Conservation (phyloP, 2,329 filamentous ascomycete species). For the Gyromitra esculenta region DNA sequence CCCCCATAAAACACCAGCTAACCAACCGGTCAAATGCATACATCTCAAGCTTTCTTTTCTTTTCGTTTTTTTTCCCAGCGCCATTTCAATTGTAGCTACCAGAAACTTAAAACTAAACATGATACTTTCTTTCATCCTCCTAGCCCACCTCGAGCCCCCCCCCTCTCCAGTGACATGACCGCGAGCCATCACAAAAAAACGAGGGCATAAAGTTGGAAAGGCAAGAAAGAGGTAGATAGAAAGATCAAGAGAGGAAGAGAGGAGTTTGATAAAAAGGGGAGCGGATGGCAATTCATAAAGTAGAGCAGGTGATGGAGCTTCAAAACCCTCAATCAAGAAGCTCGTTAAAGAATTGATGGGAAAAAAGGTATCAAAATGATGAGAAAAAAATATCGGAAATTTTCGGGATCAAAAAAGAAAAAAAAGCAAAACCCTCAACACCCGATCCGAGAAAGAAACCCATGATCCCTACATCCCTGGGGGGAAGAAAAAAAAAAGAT, state of each 20-base stretch:
- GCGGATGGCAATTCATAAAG: not conserved
- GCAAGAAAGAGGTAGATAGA: not conserved
- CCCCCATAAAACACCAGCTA: too few species aligned
- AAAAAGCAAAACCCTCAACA: conserved; percentile 35
- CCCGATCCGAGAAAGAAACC: not conserved
- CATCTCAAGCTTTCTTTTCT: too few species aligned
- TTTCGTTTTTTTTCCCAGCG: too few species aligned
- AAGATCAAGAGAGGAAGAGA: not conserved
- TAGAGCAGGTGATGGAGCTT: not conserved
- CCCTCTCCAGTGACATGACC: not conserved
- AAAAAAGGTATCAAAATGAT: conserved; percentile 17
- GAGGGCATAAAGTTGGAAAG: not conserved
- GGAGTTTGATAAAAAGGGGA: not conserved
- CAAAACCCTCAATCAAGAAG: conserved; percentile 10
- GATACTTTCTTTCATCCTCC: not conserved
- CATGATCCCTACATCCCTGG: not conserved
- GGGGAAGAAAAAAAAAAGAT: conserved; percentile 1
- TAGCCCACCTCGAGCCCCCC: not conserved
- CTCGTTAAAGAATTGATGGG: too few species aligned
- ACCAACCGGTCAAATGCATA: too few species aligned
- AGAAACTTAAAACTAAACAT: not conserved
- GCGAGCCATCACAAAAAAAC: not conserved
- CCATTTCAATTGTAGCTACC: too few species aligned
- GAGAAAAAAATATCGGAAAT: conserved; percentile 21
- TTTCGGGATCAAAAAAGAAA: conserved; percentile 25